Evolutionary conservation across 176 grass and related monocot genomes (phyloP).

Genomic region (Aegilops bicornis): DNA sequence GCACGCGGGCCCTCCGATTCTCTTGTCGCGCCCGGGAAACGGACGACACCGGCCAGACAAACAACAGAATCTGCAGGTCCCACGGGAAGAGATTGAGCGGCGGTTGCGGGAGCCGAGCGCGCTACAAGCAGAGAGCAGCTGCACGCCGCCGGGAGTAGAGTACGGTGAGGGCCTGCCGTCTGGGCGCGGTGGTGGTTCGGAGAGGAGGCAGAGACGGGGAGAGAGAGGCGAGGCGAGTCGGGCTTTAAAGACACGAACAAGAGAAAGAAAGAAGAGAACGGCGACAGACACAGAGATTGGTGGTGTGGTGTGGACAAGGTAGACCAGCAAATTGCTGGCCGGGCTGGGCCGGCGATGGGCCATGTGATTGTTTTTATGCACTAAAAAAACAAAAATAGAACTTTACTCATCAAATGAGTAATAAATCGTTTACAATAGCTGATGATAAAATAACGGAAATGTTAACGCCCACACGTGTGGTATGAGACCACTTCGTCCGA

Average conservation of each 20-base stretch:
- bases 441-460: no score
- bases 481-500: no score
- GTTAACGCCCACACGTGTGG: no score
- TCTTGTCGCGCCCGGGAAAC: not conserved
- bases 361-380: not conserved
- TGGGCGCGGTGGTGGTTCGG: not conserved
- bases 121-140: not conserved
- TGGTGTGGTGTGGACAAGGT: not conserved
- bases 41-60: not conserved
- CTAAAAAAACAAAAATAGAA: no score
- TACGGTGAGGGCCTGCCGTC: not conserved
- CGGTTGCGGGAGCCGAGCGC: not conserved
- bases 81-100: not conserved
- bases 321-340: not conserved
- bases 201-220: not conserved
- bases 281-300: not conserved
- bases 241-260: no score
- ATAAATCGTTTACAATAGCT: no score
- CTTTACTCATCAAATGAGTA: no score
- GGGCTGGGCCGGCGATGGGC: not conserved
- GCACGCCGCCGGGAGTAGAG: not conserved
- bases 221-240: not conserved
- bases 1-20: conserved; percentile 11
- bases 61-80: conserved; percentile 1
- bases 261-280: no score